Evolutionary conservation across 371 early-diverging fungal species (phyloP).

Genomic region (Apophysomyces sp.): DNA sequence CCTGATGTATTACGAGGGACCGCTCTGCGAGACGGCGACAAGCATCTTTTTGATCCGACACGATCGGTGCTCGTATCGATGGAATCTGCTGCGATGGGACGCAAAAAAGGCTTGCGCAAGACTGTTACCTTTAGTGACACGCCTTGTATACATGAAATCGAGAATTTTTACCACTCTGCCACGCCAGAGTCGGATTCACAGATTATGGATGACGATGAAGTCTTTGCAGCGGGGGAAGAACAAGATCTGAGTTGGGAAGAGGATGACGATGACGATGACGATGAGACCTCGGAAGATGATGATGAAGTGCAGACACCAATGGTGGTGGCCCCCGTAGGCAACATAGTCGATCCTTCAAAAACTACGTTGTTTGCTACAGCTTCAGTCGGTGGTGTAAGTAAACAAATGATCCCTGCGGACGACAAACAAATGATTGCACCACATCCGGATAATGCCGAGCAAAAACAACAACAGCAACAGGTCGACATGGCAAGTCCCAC

Average conservation of each 20-base stretch:
- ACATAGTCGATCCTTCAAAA: not conserved
- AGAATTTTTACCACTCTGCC: not conserved
- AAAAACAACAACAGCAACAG: not conserved
- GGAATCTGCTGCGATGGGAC: not conserved
- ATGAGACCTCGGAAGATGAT: not conserved
- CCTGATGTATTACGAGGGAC: too few species aligned
- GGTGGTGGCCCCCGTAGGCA: not conserved
- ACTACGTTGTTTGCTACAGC: not conserved
- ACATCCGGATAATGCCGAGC: not conserved
- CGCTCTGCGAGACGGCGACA: not conserved
- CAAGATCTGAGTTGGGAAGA: not conserved
- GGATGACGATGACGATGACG: constrained; percentile 6
- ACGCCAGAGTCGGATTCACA: constrained; percentile 8
- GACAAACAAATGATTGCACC: not conserved
- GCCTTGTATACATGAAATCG: constrained; percentile 14
- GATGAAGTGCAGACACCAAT: constrained; percentile 1
- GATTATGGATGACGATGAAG: constrained; percentile 5
- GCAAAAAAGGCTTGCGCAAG: constrained; percentile 11
- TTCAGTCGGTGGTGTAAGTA: not conserved
- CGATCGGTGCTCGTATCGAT: not conserved
- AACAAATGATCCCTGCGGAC: not conserved
- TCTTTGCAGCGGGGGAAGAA: not conserved
- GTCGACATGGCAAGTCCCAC: not conserved
- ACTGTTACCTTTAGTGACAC: constrained; percentile 19
- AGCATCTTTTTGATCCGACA: not conserved